phyloP scores from a whole-genome alignment of 805 yeast species.

The Candida ascalaphidarum region DNA sequence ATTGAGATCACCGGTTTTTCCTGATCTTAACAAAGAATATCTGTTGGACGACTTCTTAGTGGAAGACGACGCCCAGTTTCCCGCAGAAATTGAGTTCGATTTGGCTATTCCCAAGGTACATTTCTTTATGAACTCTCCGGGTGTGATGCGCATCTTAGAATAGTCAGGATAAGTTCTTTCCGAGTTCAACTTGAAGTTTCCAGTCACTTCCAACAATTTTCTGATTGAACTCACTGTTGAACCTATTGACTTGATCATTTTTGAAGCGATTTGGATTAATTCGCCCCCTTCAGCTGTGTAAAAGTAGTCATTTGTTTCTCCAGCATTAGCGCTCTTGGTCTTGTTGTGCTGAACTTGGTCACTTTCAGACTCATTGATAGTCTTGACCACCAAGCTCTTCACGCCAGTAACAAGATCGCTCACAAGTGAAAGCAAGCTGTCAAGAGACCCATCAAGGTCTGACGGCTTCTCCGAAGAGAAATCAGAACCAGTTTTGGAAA shows the following conservation, averaged over 20 bases:
- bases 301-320: slow-evolving; percentile 23
- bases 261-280: slow-evolving; percentile 50
- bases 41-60: slow-evolving; percentile 23
- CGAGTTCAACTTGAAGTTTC: slow-evolving; percentile 53
- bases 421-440: slow-evolving; percentile 49
- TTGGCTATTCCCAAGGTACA: slow-evolving; percentile 57
- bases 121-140: slow-evolving; percentile 49
- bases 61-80: slow-evolving; percentile 14
- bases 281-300: slow-evolving; percentile 63
- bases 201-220: slow-evolving; percentile 45
- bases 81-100: slow-evolving; percentile 17
- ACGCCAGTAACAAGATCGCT: slow-evolving; percentile 60
- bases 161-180: slow-evolving; percentile 66
- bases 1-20: slow-evolving; percentile 40
- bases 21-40: slow-evolving; percentile 43
- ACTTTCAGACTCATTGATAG: slow-evolving; percentile 34
- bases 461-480: slow-evolving; percentile 28
- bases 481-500: slow-evolving; percentile 43
- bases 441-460: slow-evolving; percentile 43
- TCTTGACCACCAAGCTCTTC: slow-evolving; percentile 50
- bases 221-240: slow-evolving; percentile 42
- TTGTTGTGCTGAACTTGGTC: slow-evolving; percentile 11
- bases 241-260: slow-evolving; percentile 49
- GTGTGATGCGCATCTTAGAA: slow-evolving; percentile 43
- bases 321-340: slow-evolving; percentile 6